phyloP scores from a whole-genome alignment of 805 yeast genomes.

The Diddensiella transvaalensis region DNA sequence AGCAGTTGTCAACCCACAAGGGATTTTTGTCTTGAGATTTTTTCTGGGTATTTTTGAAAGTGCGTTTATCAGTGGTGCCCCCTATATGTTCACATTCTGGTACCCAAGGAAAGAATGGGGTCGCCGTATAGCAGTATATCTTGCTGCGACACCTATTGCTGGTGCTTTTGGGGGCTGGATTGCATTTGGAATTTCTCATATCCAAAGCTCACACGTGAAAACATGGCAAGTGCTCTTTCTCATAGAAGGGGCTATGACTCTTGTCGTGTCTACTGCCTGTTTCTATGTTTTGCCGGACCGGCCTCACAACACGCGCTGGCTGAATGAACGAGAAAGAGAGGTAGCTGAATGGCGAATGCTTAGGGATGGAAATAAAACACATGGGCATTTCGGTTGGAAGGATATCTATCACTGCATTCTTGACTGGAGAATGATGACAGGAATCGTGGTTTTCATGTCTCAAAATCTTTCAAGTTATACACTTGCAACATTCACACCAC shows the following conservation, averaged over 20 bases:
- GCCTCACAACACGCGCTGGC: slow-evolving; percentile 62
- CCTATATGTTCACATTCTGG: slow-evolving; percentile 63
- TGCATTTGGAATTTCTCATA: slow-evolving; percentile 58
- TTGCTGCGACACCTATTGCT: slow-evolving; percentile 66
- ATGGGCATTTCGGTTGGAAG: slow-evolving; percentile 10
- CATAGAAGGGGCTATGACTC: slow-evolving; percentile 45
- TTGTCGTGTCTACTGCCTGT: slow-evolving; percentile 31
- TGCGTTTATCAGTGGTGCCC: slow-evolving; percentile 71
- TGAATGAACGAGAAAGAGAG: slow-evolving; percentile 47
- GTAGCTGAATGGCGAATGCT: slow-evolving; percentile 14
- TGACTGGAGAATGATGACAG: slow-evolving; percentile 8
- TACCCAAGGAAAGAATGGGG: slow-evolving; percentile 64
- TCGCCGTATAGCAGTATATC: slow-evolving; percentile 63
- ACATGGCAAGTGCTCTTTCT: slow-evolving; percentile 57
- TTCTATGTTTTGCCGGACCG: slow-evolving; percentile 60
- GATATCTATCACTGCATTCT: slow-evolving; percentile 7
- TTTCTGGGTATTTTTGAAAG: slow-evolving; percentile 66
- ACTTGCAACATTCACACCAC: slow-evolving; percentile 5
- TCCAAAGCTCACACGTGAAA: slow-evolving; percentile 41
- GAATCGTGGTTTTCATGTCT: slow-evolving; percentile 7
- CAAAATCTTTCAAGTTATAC: slow-evolving; percentile 6
- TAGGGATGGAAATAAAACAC: slow-evolving; percentile 14
- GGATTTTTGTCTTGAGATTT: slow-evolving; percentile 58
- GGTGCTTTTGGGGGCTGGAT: slow-evolving; percentile 78
- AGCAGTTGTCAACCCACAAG: slow-evolving; percentile 51